These are phyloP conservation scores for Nannizziopsis barbatae DNA, from an alignment of 2,329 filamentous ascomycete genomes.

Conservation along the genomic window DNA sequence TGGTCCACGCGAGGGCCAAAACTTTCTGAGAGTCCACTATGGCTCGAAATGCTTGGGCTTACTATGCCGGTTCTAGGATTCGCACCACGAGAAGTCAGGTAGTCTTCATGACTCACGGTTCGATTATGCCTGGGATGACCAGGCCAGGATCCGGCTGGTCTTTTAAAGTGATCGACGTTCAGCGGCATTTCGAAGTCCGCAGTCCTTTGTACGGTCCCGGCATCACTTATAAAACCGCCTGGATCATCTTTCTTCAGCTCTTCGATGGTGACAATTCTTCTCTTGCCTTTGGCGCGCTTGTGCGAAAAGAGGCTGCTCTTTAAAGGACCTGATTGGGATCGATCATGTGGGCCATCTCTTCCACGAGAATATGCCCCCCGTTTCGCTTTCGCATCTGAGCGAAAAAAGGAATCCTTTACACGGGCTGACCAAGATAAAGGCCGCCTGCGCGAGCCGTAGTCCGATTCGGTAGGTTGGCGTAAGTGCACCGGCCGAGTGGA, in stretches of 20 bases:
- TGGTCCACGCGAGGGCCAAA: slow-evolving; percentile 15
- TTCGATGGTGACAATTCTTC: slow-evolving; percentile 15
- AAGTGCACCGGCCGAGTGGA: slow-evolving; percentile 11
- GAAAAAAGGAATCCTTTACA: slow-evolving; percentile 9
- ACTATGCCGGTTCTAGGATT: slow-evolving; percentile 30
- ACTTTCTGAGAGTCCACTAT: slow-evolving; percentile 17
- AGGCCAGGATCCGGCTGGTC: background rate
- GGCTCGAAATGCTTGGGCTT: slow-evolving; percentile 25
- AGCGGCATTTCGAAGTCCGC: background rate
- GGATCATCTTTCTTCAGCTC: slow-evolving; percentile 3
- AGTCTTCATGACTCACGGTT: slow-evolving; percentile 25
- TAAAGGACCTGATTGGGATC: background rate
- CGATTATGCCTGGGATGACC: slow-evolving; percentile 5
- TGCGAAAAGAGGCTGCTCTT: background rate
- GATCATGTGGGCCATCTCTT: background rate
- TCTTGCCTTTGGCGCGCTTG: background rate
- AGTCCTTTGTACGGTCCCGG: slow-evolving; percentile 14
- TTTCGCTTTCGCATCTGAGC: slow-evolving; percentile 1
- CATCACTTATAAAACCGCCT: slow-evolving; percentile 10
- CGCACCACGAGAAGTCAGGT: slow-evolving; percentile 24
- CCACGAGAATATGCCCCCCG: background rate
- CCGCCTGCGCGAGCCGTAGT: slow-evolving; percentile 1
- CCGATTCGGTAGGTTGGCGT: background rate
- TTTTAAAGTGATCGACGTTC: background rate
- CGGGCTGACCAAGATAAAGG: slow-evolving; percentile 16